Base-by-base conservation (phyloP, 257 asterid genomes). In the Solanum stenotomum region DNA sequence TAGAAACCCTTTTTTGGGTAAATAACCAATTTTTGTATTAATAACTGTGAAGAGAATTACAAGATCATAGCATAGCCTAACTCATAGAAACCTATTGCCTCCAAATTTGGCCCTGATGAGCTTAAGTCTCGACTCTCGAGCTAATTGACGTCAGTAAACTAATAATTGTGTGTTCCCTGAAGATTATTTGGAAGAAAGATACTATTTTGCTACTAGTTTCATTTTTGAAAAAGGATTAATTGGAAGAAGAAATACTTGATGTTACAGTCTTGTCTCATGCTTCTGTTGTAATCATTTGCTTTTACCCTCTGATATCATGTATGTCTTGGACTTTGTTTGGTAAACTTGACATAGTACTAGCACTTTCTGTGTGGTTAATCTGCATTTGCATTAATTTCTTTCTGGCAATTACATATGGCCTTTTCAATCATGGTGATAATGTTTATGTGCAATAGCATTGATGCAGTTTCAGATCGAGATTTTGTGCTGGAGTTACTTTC, bases 381-480 rank as follows among this genome's bases (percentile, higher is more conserved):
- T 82, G 23, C 14, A 34, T 65, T 49, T 33, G 49, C 63, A 34
- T 89, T 79, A 70, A 12, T 40, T 88, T 75, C 1, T 8, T 82
- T 84, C 72, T 29, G 25, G 59, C 38, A 56, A 42, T 79, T 79
- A 25, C 65, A 15, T 79, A 5, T 79, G 70, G 70, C 2, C 5
- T 81, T 15, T 61, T 61, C 83, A 18, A 81, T 81, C 27, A 79
- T 90, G 87, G 79, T 94, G 83, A 91, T 93, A 82, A 90, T 88
- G 25, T 91, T 87, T 74, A 49, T 91, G 86, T 92, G 91, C 84
- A 93, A 92, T 91, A 97, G 99, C 96, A 97, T 97, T 88, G 99
- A 97, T 96, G 99, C 99, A 92, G 99, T 97, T 92, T 96, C 99
- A 33, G 99, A 97, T 92, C 94, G 99, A 90, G 99, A 97, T 93